Evolutionary conservation across 2,329 filamentous ascomycete genomes (phyloP), one percentile per base, ranked within the genome.

Genomic region (Phialemoniopsis sp.): DNA sequence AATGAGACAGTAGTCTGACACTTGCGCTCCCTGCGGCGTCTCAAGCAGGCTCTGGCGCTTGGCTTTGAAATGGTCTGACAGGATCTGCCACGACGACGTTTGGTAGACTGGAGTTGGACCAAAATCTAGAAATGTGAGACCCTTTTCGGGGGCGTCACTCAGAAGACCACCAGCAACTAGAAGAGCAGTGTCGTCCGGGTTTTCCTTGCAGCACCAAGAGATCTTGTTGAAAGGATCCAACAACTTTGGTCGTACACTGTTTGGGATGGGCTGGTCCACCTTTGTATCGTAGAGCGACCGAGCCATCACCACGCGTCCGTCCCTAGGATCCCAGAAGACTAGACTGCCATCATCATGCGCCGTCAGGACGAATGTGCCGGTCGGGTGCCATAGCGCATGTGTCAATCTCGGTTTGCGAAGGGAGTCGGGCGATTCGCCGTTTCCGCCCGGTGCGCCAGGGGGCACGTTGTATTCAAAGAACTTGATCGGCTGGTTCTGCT

Each of bases 281-380:
- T 87, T 78, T 4, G 77, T 78, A 41, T 88, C 80, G 40, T 83
- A 78, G 26, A 96, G 62, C 1, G 87, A 95, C 51, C 93, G 75
- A 4, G 91, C 90, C 70, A 89, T 81, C 7, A 98, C 67, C 29
- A 95, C 68, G 41, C 87, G 81, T 8, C 88, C 89, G 55, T 97
- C 91, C 53, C 89, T 94, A 1, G 85, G 71, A 59, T 98, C 93
- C 90, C 91, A 98, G 50, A 97, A 85, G 0, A 95, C 91, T 34
- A 98, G 68, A 51, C 88, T 95, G 28, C 86, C 85, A 57, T 98
- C 93, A 40, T 95, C 89, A 55, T 96, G 87, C 2, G 83, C 87
- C 0, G 89, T 95, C 48, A 93, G 58, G 29, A 96, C 67, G 53
- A 95, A 95, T 0, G 88, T 94, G 1, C 90, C 93, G 2, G 88